Percentiles rank a stretch among this genome's conserved stretches.
These are phyloP conservation scores for Tulasnella sp. DNA, from an alignment of 768 basidiomycete genomes.

Conservation along the genomic window DNA sequence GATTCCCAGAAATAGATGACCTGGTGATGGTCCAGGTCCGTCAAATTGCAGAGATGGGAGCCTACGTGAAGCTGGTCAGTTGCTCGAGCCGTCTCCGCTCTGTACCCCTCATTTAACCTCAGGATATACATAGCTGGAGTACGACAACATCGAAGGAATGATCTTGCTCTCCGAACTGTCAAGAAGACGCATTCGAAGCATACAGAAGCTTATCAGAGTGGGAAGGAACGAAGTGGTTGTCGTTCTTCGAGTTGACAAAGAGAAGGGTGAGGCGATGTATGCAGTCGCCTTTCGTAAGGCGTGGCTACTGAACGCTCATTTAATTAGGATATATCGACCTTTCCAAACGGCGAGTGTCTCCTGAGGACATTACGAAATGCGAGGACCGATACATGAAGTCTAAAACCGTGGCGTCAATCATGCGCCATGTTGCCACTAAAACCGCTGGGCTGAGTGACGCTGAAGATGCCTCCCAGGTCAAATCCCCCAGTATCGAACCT, in stretches of 20 bases:
- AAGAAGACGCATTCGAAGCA: conserved; percentile 88
- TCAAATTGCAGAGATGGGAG: conserved; percentile 99
- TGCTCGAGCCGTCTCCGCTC: not conserved
- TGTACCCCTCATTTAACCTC: not conserved
- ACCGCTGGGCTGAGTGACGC: conserved; percentile 29
- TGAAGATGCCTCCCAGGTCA: conserved; percentile 29
- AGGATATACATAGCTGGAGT: conserved; percentile 63
- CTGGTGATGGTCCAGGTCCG: conserved; percentile 99
- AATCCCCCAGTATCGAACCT: conserved; percentile 22
- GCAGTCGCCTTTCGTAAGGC: not conserved
- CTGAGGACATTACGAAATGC: conserved; percentile 98
- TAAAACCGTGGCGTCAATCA: conserved; percentile 88
- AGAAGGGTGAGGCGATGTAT: conserved; percentile 62
- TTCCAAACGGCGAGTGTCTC: conserved; percentile 94
- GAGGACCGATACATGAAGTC: conserved; percentile 98
- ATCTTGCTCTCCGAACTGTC: conserved; percentile 98
- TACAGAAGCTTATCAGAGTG: conserved; percentile 95
- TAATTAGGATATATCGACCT: conserved; percentile 90
- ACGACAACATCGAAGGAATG: conserved; percentile 99
- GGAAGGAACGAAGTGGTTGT: conserved; percentile 98
- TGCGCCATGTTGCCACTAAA: conserved; percentile 83
- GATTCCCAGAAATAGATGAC: conserved; percentile 94
- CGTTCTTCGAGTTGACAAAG: conserved; percentile 95
- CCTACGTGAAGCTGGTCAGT: conserved; percentile 93
- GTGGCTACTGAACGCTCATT: not conserved